These are phyloP conservation scores for Astrephomene gubernaculifera DNA, from an alignment of 139 green algal genomes.

Conservation along the genomic window DNA sequence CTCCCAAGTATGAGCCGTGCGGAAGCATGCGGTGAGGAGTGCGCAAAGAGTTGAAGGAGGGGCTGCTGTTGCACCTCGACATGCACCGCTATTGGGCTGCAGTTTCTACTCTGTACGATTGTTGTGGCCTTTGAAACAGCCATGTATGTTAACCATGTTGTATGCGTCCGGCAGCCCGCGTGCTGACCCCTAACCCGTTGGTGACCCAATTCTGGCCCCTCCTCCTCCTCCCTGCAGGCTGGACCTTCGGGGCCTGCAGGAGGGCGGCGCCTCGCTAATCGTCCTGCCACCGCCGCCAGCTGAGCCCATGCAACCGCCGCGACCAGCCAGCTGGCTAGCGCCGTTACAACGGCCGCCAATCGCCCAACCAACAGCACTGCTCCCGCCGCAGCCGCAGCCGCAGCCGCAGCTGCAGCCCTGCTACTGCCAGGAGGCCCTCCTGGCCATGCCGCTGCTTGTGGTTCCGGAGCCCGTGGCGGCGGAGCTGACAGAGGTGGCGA, in stretches of 20 bases:
- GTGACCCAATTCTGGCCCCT: not conserved
- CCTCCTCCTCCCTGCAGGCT: not conserved
- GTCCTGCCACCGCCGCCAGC: not conserved
- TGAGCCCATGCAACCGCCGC: not conserved
- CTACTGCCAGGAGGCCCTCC: not conserved
- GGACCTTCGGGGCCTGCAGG: not conserved
- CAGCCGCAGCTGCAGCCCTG: not conserved
- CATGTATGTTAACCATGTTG: not conserved
- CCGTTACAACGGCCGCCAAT: not conserved
- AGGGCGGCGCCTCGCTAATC: not conserved
- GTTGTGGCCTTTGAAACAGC: not conserved
- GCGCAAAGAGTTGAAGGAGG: not conserved
- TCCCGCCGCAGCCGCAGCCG: not conserved
- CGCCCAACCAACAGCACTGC: not conserved
- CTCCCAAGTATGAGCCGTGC: too few species aligned
- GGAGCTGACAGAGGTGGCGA: not conserved
- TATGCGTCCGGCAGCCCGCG: not conserved
- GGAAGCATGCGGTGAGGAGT: not conserved
- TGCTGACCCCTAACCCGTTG: not conserved
- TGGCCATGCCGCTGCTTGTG: not conserved
- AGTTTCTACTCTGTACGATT: not conserved
- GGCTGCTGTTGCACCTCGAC: not conserved
- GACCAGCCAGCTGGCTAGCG: not conserved
- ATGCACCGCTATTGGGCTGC: not conserved
- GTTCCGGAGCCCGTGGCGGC: slow-evolving; percentile 15